Evolutionary conservation across 192 early-diverging fungal species (phyloP).

Genomic region (Coemansia sp.): DNA sequence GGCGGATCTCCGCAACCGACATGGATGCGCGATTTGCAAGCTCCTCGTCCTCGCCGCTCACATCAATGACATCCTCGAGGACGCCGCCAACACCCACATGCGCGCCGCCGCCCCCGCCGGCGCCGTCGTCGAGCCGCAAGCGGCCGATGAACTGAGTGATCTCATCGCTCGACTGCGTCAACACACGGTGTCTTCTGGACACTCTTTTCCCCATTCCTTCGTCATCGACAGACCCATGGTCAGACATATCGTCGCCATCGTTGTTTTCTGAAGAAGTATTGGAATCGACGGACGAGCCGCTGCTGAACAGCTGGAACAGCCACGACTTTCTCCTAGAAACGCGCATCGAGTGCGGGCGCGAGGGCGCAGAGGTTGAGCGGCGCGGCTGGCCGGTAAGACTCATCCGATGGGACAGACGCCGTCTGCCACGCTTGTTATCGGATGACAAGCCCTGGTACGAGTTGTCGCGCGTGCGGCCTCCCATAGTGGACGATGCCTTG

Average conservation of each 20-base stretch:
- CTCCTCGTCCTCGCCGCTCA: constrained; percentile 51
- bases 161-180: constrained; percentile 48
- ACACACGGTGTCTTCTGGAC: constrained; percentile 25
- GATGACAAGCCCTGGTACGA: background rate
- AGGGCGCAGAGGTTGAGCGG: constrained; percentile 47
- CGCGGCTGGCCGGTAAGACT: constrained; percentile 40
- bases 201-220: background rate
- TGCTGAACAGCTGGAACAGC: constrained; percentile 36
- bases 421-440: background rate
- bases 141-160: constrained; percentile 22
- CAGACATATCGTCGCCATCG: background rate
- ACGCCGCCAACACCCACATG: background rate
- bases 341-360: constrained; percentile 48
- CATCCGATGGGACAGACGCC: constrained; percentile 21
- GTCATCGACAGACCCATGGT: constrained; percentile 5
- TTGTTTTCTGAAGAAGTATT: background rate
- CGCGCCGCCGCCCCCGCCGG: background rate
- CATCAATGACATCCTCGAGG: constrained; percentile 43
- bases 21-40: constrained; percentile 23
- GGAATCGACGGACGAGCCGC: constrained; percentile 4
- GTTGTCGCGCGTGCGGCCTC: background rate
- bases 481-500: background rate
- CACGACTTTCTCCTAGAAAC: constrained; percentile 37
- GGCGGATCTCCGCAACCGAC: constrained; percentile 40
- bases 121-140: constrained; percentile 25